Evolutionary conservation across 495 filamentous ascomycete species (phyloP).

Genomic region (Penicillium cinerascens): DNA sequence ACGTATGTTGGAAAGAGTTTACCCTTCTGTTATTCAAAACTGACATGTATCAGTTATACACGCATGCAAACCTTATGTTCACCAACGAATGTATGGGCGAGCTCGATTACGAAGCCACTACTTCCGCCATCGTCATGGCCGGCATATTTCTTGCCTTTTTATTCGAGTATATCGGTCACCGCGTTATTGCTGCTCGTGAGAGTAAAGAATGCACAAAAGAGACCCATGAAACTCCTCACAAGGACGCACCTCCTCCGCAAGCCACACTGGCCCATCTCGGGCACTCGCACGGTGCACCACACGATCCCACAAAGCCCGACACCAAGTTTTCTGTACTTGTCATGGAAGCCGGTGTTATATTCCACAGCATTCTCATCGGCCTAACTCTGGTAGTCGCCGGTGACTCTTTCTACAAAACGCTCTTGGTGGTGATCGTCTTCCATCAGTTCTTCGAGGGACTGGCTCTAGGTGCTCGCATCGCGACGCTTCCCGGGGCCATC

Average conservation of each 20-base stretch:
- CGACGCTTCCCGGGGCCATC: constrained; percentile 55
- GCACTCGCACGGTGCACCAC: constrained; percentile 28
- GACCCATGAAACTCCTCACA: constrained; percentile 1
- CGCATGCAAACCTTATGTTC: constrained; percentile 62
- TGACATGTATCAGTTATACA: constrained; percentile 49
- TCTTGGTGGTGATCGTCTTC: constrained; percentile 70
- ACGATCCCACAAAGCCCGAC: constrained; percentile 28
- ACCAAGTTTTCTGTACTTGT: constrained; percentile 58
- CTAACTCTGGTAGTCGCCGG: constrained; percentile 37
- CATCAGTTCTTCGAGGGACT: constrained; percentile 69
- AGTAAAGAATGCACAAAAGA: not conserved
- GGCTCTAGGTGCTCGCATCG: constrained; percentile 70
- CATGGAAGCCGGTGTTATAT: constrained; percentile 68
- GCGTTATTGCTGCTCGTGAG: constrained; percentile 38
- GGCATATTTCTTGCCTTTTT: constrained; percentile 61
- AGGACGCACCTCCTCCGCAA: constrained; percentile 6
- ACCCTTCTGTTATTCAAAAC: not conserved
- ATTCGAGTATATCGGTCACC: constrained; percentile 55
- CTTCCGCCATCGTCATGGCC: constrained; percentile 61
- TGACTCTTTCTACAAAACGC: constrained; percentile 58
- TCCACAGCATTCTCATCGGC: constrained; percentile 58
- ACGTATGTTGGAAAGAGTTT: constrained; percentile 39
- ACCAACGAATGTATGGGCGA: constrained; percentile 58
- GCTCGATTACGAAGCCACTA: constrained; percentile 57
- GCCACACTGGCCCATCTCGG: constrained; percentile 19